These are phyloP conservation scores for Penicillium samsonianum DNA, from an alignment of 495 filamentous ascomycete genomes.

Conservation along the genomic window DNA sequence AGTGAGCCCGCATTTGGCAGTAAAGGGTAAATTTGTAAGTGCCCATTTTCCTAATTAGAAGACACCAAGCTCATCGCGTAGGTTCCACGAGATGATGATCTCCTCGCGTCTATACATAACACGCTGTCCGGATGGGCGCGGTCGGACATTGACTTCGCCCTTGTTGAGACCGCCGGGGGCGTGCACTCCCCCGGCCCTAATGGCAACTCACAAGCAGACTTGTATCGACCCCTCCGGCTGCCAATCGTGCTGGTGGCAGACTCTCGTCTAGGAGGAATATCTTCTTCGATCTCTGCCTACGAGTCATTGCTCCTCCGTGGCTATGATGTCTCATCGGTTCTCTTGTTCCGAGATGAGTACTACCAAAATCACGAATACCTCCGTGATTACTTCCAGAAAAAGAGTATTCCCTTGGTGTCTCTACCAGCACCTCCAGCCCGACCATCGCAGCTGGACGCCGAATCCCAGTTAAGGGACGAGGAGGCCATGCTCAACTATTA, in stretches of 20 bases:
- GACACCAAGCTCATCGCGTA: slow-evolving; percentile 16
- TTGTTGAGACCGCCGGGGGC: slow-evolving; percentile 78
- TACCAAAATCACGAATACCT: slow-evolving; percentile 70
- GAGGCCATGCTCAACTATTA: slow-evolving; percentile 64
- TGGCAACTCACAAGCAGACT: slow-evolving; percentile 72
- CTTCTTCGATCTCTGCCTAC: slow-evolving; percentile 70
- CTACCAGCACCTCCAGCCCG: slow-evolving; percentile 55
- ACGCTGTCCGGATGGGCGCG: slow-evolving; percentile 47
- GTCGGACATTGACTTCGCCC: slow-evolving; percentile 42
- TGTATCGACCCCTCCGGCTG: slow-evolving; percentile 68
- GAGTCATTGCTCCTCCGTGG: slow-evolving; percentile 72
- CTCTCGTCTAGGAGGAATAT: slow-evolving; percentile 70
- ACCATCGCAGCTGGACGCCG: slow-evolving; percentile 27
- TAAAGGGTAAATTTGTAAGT: slow-evolving; percentile 39
- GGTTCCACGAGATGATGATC: slow-evolving; percentile 49
- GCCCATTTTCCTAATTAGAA: background rate
- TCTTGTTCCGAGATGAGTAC: slow-evolving; percentile 61
- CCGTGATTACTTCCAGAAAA: slow-evolving; percentile 58
- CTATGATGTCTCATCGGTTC: slow-evolving; percentile 67
- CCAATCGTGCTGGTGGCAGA: slow-evolving; percentile 75
- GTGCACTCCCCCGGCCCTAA: slow-evolving; percentile 72
- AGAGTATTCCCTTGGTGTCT: slow-evolving; percentile 55
- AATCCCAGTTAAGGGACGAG: slow-evolving; percentile 46
- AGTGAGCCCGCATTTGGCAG: slow-evolving; percentile 74
- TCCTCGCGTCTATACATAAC: slow-evolving; percentile 48